These are phyloP conservation scores for Aspergillus sp. DNA, from an alignment of 2,329 filamentous ascomycete species.

Conservation along the genomic window DNA sequence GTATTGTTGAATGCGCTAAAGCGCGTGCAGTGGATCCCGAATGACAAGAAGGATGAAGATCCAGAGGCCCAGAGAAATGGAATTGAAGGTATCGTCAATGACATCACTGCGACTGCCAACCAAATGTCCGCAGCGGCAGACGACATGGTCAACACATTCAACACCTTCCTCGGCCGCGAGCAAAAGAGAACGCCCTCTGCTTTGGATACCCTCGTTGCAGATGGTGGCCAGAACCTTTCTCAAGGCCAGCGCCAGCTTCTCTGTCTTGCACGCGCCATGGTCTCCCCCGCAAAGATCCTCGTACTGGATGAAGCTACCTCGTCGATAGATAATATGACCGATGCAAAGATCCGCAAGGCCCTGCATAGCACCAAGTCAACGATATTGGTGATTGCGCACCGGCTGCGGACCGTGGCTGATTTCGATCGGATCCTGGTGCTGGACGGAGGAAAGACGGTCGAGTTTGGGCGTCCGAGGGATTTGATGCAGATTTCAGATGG, in stretches of 20 bases:
- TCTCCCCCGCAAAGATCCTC: background rate
- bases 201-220: too few species aligned
- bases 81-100: too few species aligned
- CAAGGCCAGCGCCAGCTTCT: background rate
- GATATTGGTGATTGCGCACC: constrained; percentile 68
- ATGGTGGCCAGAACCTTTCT: background rate
- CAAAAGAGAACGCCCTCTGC: too few species aligned
- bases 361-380: constrained; percentile 41
- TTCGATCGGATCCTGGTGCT: constrained; percentile 70
- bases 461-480: constrained; percentile 61
- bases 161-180: too few species aligned
- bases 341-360: too few species aligned
- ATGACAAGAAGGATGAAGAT: too few species aligned
- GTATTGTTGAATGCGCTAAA: constrained; percentile 63
- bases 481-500: constrained; percentile 39
- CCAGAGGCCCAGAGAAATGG: too few species aligned
- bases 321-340: too few species aligned
- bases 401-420: constrained; percentile 69
- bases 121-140: too few species aligned
- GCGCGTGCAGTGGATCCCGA: constrained; percentile 53
- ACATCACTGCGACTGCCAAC: too few species aligned
- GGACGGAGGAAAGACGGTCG: constrained; percentile 60
- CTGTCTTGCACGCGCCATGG: background rate
- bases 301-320: background rate
- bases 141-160: too few species aligned